These are phyloP conservation scores for Beauveria rudraprayagi DNA, from an alignment of 2,329 filamentous ascomycete genomes.

Conservation along the genomic window DNA sequence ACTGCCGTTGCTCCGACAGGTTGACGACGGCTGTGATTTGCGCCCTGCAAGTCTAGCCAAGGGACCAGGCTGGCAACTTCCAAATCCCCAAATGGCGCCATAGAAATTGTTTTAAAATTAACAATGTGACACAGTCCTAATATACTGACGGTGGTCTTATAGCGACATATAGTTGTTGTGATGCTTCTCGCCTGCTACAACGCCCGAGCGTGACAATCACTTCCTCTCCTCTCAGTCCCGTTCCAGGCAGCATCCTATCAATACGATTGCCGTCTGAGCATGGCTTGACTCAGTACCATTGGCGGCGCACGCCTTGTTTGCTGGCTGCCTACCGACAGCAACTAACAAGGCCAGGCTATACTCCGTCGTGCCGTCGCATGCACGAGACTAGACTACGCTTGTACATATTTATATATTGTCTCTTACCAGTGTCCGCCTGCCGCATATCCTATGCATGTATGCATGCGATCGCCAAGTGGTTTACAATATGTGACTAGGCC, in stretches of 20 bases:
- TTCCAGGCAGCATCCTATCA: background rate
- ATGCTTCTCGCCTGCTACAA: background rate
- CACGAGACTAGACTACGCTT: background rate
- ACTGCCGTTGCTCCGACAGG: background rate
- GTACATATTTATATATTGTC: background rate
- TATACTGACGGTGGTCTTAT: background rate
- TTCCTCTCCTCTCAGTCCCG: background rate
- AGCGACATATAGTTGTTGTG: background rate
- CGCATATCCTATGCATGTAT: background rate
- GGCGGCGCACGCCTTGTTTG: background rate
- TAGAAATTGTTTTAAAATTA: background rate
- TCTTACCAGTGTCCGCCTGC: background rate
- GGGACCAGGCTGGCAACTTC: background rate
- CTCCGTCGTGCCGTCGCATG: slow-evolving; percentile 6
- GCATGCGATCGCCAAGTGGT: background rate
- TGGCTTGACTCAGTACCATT: background rate
- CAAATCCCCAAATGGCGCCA: background rate
- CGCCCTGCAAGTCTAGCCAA: slow-evolving; percentile 10
- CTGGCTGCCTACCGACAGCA: background rate
- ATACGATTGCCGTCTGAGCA: background rate
- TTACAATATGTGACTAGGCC: background rate
- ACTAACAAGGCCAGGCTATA: background rate
- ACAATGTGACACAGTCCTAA: background rate
- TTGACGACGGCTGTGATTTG: slow-evolving; percentile 8
- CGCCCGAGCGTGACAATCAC: slow-evolving; percentile 1